These are phyloP conservation scores for Aspergillus sp. DNA, from an alignment of 2,329 filamentous ascomycete species.

Conservation along the genomic window DNA sequence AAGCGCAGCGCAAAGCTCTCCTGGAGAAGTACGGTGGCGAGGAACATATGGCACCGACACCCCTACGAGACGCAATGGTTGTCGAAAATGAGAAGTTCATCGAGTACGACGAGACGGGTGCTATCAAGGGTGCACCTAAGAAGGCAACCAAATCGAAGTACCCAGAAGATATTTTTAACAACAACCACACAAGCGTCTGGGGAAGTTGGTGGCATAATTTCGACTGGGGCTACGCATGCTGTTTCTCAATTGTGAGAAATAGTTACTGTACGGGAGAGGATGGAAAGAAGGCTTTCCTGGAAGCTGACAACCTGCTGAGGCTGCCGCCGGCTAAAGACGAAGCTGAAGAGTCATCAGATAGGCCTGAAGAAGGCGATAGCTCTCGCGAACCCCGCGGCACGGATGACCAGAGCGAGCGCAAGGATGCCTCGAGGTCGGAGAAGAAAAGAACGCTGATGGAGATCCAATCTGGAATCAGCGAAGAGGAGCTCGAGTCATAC, in stretches of 20 bases:
- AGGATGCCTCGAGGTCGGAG: constrained; percentile 24
- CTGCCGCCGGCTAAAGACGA: constrained; percentile 28
- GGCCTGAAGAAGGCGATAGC: constrained; percentile 1
- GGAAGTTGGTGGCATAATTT: constrained; percentile 97
- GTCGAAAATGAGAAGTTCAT: constrained; percentile 80
- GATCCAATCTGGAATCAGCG: constrained; percentile 68
- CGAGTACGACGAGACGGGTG: constrained; percentile 86
- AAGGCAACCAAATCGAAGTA: constrained; percentile 82
- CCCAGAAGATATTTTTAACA: constrained; percentile 73
- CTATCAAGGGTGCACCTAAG: constrained; percentile 80
- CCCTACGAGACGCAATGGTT: constrained; percentile 60
- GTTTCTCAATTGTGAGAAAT: constrained; percentile 88
- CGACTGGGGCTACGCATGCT: constrained; percentile 93
- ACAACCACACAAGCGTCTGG: constrained; percentile 91
- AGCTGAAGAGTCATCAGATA: constrained; percentile 1
- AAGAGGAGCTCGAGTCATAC: constrained; percentile 82
- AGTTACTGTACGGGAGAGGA: constrained; percentile 95
- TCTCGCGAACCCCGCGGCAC: constrained; percentile 12
- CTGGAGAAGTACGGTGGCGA: constrained; percentile 75
- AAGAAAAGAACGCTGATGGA: constrained; percentile 74
- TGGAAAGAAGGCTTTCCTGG: constrained; percentile 73
- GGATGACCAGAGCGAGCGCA: constrained; percentile 19
- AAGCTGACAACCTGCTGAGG: constrained; percentile 57
- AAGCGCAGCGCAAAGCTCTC: constrained; percentile 62
- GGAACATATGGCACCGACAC: constrained; percentile 54